Conservation (phyloP, 768 basidiomycete species). For the Trametes gibbosa region DNA sequence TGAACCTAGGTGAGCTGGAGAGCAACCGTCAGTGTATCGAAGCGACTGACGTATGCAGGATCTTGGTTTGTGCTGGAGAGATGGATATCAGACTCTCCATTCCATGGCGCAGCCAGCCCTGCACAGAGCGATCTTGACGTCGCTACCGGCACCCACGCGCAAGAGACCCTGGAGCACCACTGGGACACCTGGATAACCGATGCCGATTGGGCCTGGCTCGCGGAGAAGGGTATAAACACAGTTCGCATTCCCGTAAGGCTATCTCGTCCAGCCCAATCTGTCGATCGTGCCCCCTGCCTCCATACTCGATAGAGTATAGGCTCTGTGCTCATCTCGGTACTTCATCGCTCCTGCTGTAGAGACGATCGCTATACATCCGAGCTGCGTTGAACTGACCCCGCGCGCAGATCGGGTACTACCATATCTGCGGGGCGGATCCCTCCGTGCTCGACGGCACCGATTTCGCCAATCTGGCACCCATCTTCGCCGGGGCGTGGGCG, state of each 20-base stretch:
- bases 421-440: conserved; percentile 56
- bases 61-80: conserved; percentile 79
- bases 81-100: conserved; percentile 69
- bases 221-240: conserved; percentile 51
- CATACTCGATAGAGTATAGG: background rate
- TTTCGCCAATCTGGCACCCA: conserved; percentile 47
- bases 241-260: conserved; percentile 57
- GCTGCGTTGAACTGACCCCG: background rate
- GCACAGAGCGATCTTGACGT: conserved; percentile 71
- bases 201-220: conserved; percentile 55
- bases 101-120: conserved; percentile 47
- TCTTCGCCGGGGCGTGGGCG: conserved; percentile 67
- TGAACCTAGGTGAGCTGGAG: conserved; percentile 64
- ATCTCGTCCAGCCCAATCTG: background rate
- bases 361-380: background rate
- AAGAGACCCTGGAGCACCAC: conserved; percentile 42
- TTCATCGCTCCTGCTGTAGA: background rate
- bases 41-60: conserved; percentile 37
- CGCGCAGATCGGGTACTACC: conserved; percentile 69
- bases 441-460: conserved; percentile 64
- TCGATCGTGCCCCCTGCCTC: background rate
- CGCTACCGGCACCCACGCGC: conserved; percentile 49
- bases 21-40: background rate
- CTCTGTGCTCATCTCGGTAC: background rate
- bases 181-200: conserved; percentile 56